phyloP scores from a whole-genome alignment of 441 rosid species.

The Pelargonium fulgidum region DNA sequence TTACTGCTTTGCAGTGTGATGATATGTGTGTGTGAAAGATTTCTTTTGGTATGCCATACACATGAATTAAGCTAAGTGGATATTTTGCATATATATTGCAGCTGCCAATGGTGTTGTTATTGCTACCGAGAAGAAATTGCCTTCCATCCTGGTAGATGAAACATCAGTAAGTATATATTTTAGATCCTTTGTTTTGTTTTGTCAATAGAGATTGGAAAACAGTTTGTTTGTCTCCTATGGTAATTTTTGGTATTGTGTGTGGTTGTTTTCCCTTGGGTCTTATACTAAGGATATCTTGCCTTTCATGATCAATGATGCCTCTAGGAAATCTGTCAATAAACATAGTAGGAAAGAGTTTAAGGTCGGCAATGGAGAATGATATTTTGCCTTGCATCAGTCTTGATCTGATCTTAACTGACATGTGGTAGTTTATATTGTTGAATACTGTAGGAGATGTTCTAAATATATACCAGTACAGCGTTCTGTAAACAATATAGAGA shows the following conservation, averaged over 20 bases:
- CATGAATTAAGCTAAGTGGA: not conserved
- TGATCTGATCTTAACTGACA: not conserved
- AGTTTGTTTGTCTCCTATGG: not conserved
- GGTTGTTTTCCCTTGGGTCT: not conserved
- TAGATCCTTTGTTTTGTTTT: not conserved
- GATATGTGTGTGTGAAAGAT: not conserved
- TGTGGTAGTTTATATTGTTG: not conserved
- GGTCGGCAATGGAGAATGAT: not conserved
- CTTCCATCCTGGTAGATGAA: conserved; percentile 93
- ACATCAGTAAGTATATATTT: conserved; percentile 49
- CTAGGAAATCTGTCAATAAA: not conserved
- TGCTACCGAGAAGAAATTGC: conserved; percentile 84
- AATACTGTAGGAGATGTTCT: not conserved
- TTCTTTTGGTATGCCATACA: not conserved
- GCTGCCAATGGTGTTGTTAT: conserved; percentile 95
- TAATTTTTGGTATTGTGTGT: not conserved
- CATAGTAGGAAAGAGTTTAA: not conserved
- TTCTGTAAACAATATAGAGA: not conserved
- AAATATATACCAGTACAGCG: not conserved
- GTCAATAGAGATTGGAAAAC: not conserved
- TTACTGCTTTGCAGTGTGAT: not conserved
- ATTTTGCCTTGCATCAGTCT: too few species aligned
- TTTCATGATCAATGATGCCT: not conserved
- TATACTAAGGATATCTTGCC: not conserved
- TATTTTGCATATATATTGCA: conserved; percentile 25